phyloP scores from a whole-genome alignment of 2,329 filamentous ascomycete genomes.

The Colletotrichum sp. region DNA sequence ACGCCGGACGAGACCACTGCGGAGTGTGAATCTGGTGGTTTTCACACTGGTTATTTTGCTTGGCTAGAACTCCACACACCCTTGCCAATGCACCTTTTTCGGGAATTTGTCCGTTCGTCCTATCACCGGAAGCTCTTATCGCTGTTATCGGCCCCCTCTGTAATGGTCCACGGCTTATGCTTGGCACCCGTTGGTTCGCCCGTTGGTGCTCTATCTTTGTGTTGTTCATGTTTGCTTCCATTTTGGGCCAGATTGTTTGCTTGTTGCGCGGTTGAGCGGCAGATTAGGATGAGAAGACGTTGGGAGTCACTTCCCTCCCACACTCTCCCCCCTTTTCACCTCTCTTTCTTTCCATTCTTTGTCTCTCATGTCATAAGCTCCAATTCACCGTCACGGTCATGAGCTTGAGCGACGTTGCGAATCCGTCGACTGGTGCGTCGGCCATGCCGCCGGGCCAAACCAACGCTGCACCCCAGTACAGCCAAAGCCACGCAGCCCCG shows the following conservation, averaged over 20 bases:
- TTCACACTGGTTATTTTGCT: background rate
- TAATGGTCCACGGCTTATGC: background rate
- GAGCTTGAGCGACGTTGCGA: background rate
- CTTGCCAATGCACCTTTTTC: background rate
- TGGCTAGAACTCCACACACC: background rate
- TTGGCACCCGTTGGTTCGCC: background rate
- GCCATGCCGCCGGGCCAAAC: background rate
- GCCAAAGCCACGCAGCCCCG: background rate
- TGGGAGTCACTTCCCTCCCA: background rate
- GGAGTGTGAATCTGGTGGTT: too few relatives aligned
- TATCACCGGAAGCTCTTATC: background rate
- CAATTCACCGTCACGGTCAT: background rate
- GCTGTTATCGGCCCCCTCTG: background rate
- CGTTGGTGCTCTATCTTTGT: background rate
- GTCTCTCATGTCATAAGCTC: background rate
- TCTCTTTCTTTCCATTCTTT: background rate
- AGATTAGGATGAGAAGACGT: background rate
- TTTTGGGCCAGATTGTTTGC: background rate
- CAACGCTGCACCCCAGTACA: background rate
- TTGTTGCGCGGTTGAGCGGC: background rate
- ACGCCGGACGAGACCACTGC: too few relatives aligned
- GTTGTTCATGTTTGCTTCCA: background rate
- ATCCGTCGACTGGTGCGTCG: background rate
- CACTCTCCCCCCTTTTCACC: background rate
- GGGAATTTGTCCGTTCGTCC: background rate